Percentiles rank a stretch among this genome's conserved stretches.
phyloP scores from a whole-genome alignment of 2,329 filamentous ascomycete genomes.

The Leptographium galeiforme region DNA sequence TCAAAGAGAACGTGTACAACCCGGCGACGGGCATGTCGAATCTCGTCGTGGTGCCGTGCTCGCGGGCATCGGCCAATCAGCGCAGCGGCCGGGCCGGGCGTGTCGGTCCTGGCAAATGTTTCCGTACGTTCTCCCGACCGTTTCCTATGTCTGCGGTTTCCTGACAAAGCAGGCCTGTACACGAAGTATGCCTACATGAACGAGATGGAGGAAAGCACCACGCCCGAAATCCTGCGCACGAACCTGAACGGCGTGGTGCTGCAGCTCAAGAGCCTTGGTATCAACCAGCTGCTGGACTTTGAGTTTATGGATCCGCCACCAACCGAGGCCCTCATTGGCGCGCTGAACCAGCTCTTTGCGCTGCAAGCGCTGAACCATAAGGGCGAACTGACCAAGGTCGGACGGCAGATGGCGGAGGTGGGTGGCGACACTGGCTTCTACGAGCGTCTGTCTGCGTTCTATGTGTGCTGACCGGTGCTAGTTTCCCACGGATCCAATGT shows the following conservation, averaged over 20 bases:
- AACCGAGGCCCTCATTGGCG: constrained; percentile 75
- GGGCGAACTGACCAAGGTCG: constrained; percentile 79
- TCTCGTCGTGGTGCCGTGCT: constrained; percentile 80
- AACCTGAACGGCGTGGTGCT: constrained; percentile 78
- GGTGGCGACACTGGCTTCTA: not conserved
- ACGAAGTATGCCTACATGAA: constrained; percentile 92
- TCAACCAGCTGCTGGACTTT: constrained; percentile 85
- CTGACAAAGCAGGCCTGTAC: constrained; percentile 41
- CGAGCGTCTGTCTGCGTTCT: not conserved
- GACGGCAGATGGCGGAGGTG: constrained; percentile 80
- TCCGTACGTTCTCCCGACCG: constrained; percentile 32
- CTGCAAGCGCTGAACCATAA: constrained; percentile 79
- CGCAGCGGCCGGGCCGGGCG: constrained; percentile 84
- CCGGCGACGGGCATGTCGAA: constrained; percentile 86
- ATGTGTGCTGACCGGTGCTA: not conserved
- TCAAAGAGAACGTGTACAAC: constrained; percentile 92
- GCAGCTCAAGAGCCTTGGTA: constrained; percentile 76
- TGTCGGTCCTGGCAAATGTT: constrained; percentile 84
- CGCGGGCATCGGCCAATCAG: constrained; percentile 83
- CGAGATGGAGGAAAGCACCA: constrained; percentile 84
- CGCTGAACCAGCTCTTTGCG: constrained; percentile 82
- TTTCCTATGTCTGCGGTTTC: not conserved
- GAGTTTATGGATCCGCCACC: constrained; percentile 94
- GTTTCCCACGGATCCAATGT: constrained; percentile 55
- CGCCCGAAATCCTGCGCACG: constrained; percentile 83